Evolutionary conservation across 192 early-diverging fungal species (phyloP).

Genomic region (Powellomyces hirtus): DNA sequence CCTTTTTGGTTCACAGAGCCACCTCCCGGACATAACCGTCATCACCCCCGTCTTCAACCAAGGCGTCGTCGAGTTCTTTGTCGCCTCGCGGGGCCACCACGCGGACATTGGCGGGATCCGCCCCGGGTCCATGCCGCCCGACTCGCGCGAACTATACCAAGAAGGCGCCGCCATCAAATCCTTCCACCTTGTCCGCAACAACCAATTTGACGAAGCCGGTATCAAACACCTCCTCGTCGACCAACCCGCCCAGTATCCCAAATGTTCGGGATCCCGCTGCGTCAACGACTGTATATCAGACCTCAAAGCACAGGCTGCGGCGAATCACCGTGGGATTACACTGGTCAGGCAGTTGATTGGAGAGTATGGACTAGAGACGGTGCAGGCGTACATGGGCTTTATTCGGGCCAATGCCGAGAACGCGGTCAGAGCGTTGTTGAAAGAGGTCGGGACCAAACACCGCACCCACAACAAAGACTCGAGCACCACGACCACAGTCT

Average conservation of each 20-base stretch:
- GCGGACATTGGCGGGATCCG: slow-evolving; percentile 81
- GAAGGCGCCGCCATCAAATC: slow-evolving; percentile 91
- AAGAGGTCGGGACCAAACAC: slow-evolving; percentile 44
- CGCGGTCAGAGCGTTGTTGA: slow-evolving; percentile 79
- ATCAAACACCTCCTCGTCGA: slow-evolving; percentile 71
- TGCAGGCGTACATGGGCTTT: slow-evolving; percentile 94
- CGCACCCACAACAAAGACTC: no score
- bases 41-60: slow-evolving; percentile 92
- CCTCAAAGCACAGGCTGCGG: slow-evolving; percentile 95
- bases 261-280: slow-evolving; percentile 86
- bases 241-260: slow-evolving; percentile 78
- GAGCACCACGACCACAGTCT: background rate
- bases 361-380: slow-evolving; percentile 81
- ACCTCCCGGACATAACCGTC: slow-evolving; percentile 77
- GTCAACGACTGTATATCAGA: slow-evolving; percentile 90
- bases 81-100: slow-evolving; percentile 89
- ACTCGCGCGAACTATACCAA: slow-evolving; percentile 87
- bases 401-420: slow-evolving; percentile 87
- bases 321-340: slow-evolving; percentile 89
- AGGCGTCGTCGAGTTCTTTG: slow-evolving; percentile 76
- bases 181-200: slow-evolving; percentile 82
- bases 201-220: slow-evolving; percentile 81
- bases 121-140: slow-evolving; percentile 81
- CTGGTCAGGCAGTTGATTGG: slow-evolving; percentile 77
- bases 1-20: background rate